Conservation (phyloP, 2,329 filamentous ascomycete species). For the Lithohypha guttulata region DNA sequence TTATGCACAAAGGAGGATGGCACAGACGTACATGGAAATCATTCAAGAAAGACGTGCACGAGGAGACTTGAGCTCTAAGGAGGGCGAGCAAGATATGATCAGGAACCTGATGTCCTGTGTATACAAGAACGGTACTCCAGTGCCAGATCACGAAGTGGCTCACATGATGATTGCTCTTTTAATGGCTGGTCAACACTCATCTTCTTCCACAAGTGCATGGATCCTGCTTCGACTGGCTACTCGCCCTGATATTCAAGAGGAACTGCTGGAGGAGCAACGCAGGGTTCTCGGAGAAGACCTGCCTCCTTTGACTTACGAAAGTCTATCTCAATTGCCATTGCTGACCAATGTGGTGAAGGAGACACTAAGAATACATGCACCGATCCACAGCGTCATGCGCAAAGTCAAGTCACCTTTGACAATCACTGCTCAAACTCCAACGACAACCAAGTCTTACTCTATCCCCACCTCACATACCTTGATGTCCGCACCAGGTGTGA, state of each 20-base stretch:
- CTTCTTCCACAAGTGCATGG: slow-evolving; percentile 66
- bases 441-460: slow-evolving; percentile 55
- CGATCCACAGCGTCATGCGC: slow-evolving; percentile 64
- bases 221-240: slow-evolving; percentile 64
- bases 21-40: slow-evolving; percentile 58
- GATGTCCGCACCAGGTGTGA: slow-evolving; percentile 75
- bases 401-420: slow-evolving; percentile 58
- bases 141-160: slow-evolving; percentile 67
- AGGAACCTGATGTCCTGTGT: slow-evolving; percentile 65
- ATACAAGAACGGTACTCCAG: slow-evolving; percentile 60
- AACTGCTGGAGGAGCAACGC: slow-evolving; percentile 58
- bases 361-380: slow-evolving; percentile 59
- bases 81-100: slow-evolving; percentile 58
- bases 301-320: slow-evolving; percentile 47
- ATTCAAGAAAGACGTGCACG: slow-evolving; percentile 51
- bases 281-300: slow-evolving; percentile 44
- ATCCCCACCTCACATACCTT: slow-evolving; percentile 73
- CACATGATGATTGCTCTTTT: slow-evolving; percentile 80
- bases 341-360: slow-evolving; percentile 58
- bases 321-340: slow-evolving; percentile 50
- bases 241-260: slow-evolving; percentile 57
- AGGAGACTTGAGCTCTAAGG: slow-evolving; percentile 30
- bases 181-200: slow-evolving; percentile 77
- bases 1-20: slow-evolving; percentile 58
- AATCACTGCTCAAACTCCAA: slow-evolving; percentile 50